phyloP scores from a whole-genome alignment of 2,329 filamentous ascomycete genomes.

The Metarhizium guizhouense region DNA sequence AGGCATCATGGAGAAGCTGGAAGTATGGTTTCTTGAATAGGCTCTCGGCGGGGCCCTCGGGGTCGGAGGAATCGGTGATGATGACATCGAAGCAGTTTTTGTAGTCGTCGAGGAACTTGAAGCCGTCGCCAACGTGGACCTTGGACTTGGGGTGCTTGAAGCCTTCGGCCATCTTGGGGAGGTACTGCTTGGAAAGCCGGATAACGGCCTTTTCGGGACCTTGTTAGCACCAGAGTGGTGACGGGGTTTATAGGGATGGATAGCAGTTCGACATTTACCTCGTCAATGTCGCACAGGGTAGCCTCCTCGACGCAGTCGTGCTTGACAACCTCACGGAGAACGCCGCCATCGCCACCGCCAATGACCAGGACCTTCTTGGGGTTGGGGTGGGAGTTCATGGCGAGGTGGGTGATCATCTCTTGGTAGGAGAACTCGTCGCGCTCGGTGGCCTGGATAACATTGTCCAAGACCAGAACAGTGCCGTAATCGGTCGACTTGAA shows the following conservation, averaged over 20 bases:
- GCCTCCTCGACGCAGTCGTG: slow-evolving; percentile 96
- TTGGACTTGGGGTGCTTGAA: slow-evolving; percentile 88
- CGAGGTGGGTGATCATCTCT: slow-evolving; percentile 99
- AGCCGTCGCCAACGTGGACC: slow-evolving; percentile 90
- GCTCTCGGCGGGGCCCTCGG: slow-evolving; percentile 89
- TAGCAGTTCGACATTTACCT: slow-evolving; percentile 40
- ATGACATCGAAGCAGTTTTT: slow-evolving; percentile 98
- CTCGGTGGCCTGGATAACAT: slow-evolving; percentile 98
- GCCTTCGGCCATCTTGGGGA: slow-evolving; percentile 86
- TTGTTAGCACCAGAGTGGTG: background rate
- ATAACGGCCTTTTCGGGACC: slow-evolving; percentile 63
- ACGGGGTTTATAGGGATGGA: slow-evolving; percentile 40
- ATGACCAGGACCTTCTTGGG: slow-evolving; percentile 98
- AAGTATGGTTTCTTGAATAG: slow-evolving; percentile 99
- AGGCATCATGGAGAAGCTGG: slow-evolving; percentile 79
- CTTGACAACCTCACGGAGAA: slow-evolving; percentile 98
- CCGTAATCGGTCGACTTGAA: slow-evolving; percentile 98
- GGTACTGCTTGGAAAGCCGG: slow-evolving; percentile 95
- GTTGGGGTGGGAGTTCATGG: slow-evolving; percentile 96
- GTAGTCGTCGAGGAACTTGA: slow-evolving; percentile 95
- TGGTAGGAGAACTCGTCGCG: slow-evolving; percentile 99
- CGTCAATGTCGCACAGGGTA: slow-evolving; percentile 95
- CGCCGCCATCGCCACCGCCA: slow-evolving; percentile 92
- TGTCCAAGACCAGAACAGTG: slow-evolving; percentile 93
- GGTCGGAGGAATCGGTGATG: slow-evolving; percentile 97